phyloP scores from a whole-genome alignment of 352 stramenopile genomes.

The Halophytophthora polymorphica region DNA sequence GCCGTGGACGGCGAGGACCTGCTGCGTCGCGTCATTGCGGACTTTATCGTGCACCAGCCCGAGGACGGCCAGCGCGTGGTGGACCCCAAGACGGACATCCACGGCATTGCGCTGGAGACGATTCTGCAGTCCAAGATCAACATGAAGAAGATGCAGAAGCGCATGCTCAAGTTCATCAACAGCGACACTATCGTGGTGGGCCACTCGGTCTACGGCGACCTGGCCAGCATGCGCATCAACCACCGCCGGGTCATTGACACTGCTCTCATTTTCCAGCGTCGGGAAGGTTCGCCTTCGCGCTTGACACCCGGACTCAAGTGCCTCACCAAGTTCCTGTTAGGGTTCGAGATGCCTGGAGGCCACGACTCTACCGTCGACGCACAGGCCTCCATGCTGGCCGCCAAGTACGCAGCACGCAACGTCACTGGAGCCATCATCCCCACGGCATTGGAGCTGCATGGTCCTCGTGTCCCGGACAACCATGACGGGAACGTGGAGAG shows the following conservation, averaged over 20 bases:
- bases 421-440: constrained; percentile 61
- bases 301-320: constrained; percentile 66
- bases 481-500: not conserved
- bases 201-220: constrained; percentile 76
- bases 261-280: constrained; percentile 73
- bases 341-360: constrained; percentile 81
- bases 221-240: constrained; percentile 69
- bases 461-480: constrained; percentile 23
- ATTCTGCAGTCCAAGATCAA: constrained; percentile 75
- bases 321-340: constrained; percentile 75
- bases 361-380: constrained; percentile 87
- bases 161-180: constrained; percentile 83
- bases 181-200: constrained; percentile 82
- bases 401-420: constrained; percentile 71
- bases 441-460: constrained; percentile 60
- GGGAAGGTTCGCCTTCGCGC: constrained; percentile 26
- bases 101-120: constrained; percentile 71
- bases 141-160: constrained; percentile 71
- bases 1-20: constrained; percentile 77
- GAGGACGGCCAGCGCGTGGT: constrained; percentile 56
- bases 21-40: constrained; percentile 62
- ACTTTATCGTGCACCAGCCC: constrained; percentile 83
- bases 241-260: constrained; percentile 83
- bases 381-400: constrained; percentile 82
- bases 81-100: constrained; percentile 82